Evolutionary conservation across 371 early-diverging fungal genomes (phyloP), one percentile per base, ranked within the genome.

Genomic region (Zychaea mexicana): DNA sequence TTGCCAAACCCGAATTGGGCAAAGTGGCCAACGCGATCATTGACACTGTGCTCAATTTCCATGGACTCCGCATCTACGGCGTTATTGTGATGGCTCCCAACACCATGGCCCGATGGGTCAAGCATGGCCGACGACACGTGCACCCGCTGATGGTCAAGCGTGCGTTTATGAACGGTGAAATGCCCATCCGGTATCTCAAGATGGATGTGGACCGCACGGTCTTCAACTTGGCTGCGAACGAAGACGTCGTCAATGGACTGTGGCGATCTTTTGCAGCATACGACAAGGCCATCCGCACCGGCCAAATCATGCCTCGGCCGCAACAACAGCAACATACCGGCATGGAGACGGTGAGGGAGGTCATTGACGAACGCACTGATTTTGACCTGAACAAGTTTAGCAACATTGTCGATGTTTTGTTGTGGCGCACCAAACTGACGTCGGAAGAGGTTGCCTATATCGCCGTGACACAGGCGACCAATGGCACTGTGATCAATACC

Each of bases 311-410:
- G 5, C 79, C 79, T 52, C 77, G 79, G 0, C 66, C 72, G 5
- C 81, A 87, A 68, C 85, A 85, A 28, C 94, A 93, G n/a, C n/a
- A n/a, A 69, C 89, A 88, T 64, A 90, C 93, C 1, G 88, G 92
- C 45, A 83, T 91, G 55, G 94, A 91, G 64, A 74, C 82, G 22
- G 81, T 85, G 10, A 72, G 77, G 27, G 77, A 80, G 28, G 84
- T 87, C 12, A 59, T 85, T 32, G 94, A 93, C 60, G 91, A 90
- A 64, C 81, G 85, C 39, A 84, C 90, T 5, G 86, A 87, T 22
- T 80, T 82, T n/a, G 90, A 93, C 64, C 64, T 93, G 52, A 75
- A 80, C 7, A 71, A 81, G 31, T 91, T 93, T 60, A 64, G 68
- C 32, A 89, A 84, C 57, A 77, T 92, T 45, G 74, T 89, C 0